Base-by-base conservation (phyloP, 768 basidiomycete species). In the Panaeolus cyanescens region DNA sequence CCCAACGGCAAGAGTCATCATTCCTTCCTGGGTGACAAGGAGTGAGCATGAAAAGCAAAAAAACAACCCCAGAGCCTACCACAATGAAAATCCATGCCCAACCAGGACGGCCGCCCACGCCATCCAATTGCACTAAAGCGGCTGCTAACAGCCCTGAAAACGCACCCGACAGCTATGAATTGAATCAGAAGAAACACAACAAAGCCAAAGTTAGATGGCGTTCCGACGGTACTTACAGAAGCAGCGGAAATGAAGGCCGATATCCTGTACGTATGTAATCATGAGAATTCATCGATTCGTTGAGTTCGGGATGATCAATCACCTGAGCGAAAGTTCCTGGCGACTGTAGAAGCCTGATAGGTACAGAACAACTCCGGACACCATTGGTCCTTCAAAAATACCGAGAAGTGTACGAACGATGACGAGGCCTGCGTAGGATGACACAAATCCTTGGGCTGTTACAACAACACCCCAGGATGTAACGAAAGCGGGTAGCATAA, bases 71-170 rank as follows among this genome's bases (percentile, higher is more conserved):
- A 85, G 78, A 65, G 4, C 85, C 85, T 63, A 68, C 53, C n/a
- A 84, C 34, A 34, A 85, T 83, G 63, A 85, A 85, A 64, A 86
- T 80, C 86, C 84, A 88, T 33, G 81, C 75, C 86, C 87, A 88
- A 1, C 83, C 86, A 1, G 79, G 74, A 55, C 72, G 75, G 12
- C 80, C 79, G 2, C 75, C 70, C 15, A 69, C 68, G 19, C 81
- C 81, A 33, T 83, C 64, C 75, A 89, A 82, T 15, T 81, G 68
- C 5, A 77, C 71, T 54, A 90, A 84, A 0, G 74, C 85, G 33
- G 79, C 72, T 1, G 87, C 86, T 2, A 90, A 73, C 3, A 89
- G 71, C 40, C 88, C 88, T 4, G 83, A 84, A 65, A 87, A 86
- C 0, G 83, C 80, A 8, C 84, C 83, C 0, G 85, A 55, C 19